Evolutionary conservation across 768 basidiomycete species (phyloP).

Genomic region (Kwoniella bestiolae): DNA sequence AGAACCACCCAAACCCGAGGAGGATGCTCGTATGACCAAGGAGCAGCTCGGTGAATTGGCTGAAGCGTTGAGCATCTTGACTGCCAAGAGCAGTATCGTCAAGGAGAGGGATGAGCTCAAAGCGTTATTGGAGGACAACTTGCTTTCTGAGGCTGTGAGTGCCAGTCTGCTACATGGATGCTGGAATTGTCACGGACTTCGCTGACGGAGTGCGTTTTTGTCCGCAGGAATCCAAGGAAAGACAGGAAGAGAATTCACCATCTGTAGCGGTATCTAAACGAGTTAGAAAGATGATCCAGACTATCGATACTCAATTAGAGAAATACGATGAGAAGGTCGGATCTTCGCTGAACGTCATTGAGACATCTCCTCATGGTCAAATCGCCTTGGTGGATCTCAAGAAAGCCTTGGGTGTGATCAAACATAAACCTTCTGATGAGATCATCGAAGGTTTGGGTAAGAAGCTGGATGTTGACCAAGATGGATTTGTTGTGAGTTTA

Average conservation of each 20-base stretch:
- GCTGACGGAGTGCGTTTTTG: background rate
- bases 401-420: conserved; percentile 89
- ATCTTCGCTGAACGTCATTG: conserved; percentile 58
- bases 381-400: conserved; percentile 87
- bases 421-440: conserved; percentile 88
- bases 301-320: conserved; percentile 88
- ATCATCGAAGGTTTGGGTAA: conserved; percentile 83
- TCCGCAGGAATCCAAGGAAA: conserved; percentile 56
- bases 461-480: conserved; percentile 94
- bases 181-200: background rate
- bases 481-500: conserved; percentile 79
- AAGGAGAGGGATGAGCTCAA: conserved; percentile 93
- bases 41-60: conserved; percentile 94
- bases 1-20: conserved; percentile 37
- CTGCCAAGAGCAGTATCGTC: conserved; percentile 89
- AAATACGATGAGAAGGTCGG: conserved; percentile 79
- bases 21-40: conserved; percentile 90
- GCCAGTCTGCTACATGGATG: background rate
- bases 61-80: conserved; percentile 85
- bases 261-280: conserved; percentile 86
- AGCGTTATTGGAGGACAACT: conserved; percentile 89
- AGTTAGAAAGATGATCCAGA: conserved; percentile 91
- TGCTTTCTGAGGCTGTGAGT: conserved; percentile 79
- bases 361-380: conserved; percentile 64
- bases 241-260: conserved; percentile 58